Evolutionary conservation across 2,329 filamentous ascomycete species (phyloP).

Genomic region (Alternaria sp.): DNA sequence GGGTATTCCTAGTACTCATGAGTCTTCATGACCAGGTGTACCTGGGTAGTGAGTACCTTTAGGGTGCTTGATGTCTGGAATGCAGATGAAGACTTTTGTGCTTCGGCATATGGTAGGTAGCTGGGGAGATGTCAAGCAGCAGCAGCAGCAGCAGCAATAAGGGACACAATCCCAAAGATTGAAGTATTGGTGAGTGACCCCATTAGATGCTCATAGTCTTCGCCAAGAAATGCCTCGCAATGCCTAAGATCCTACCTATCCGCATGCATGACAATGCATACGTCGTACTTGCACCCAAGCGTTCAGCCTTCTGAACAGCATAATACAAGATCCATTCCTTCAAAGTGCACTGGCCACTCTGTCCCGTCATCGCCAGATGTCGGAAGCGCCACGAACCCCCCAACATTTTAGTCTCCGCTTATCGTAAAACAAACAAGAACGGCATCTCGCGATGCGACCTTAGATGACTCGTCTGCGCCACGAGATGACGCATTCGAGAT

Average conservation of each 20-base stretch:
- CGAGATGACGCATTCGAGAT: not conserved
- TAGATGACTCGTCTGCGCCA: not conserved
- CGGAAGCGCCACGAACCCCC: not conserved
- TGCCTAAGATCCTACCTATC: not conserved
- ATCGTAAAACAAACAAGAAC: not conserved
- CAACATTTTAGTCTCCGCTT: not conserved
- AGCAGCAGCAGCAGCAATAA: too few species aligned
- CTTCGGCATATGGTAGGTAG: not conserved
- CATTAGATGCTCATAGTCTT: not conserved
- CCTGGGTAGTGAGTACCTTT: not conserved
- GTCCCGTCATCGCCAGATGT: not conserved
- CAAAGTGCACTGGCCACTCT: not conserved
- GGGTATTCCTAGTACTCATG: too few species aligned
- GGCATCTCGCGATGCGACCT: not conserved
- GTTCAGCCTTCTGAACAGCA: not conserved
- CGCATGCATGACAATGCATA: not conserved
- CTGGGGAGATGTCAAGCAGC: too few species aligned
- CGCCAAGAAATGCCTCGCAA: not conserved
- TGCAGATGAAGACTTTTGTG: not conserved
- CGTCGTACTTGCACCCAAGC: too few species aligned
- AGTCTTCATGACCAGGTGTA: not conserved
- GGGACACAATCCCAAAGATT: not conserved
- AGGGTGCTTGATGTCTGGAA: not conserved
- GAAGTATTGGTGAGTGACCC: not conserved
- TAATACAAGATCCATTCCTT: not conserved